These are phyloP conservation scores for Ampelomyces quisqualis DNA, from an alignment of 2,329 filamentous ascomycete species.

Conservation along the genomic window DNA sequence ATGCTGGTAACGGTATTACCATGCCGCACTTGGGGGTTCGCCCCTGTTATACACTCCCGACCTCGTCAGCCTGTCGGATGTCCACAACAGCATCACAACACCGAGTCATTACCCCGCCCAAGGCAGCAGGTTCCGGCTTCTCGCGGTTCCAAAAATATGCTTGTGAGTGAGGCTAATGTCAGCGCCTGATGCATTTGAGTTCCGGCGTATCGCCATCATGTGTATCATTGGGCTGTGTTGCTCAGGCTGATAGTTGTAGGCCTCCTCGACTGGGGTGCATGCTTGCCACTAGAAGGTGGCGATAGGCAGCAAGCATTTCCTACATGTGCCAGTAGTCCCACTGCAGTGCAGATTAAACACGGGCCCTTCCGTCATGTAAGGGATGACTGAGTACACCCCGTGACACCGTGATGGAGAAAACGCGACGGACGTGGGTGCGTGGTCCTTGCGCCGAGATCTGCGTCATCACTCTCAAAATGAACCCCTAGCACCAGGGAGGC, in stretches of 20 bases:
- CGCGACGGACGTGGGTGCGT: constrained; percentile 17
- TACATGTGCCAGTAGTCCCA: no score
- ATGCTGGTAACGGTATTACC: no score
- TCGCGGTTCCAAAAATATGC: constrained; percentile 12
- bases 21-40: not conserved
- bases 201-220: not conserved
- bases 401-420: constrained; percentile 17
- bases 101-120: constrained; percentile 12
- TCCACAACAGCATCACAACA: constrained; percentile 3
- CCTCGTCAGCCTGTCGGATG: constrained; percentile 5
- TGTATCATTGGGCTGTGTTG: not conserved
- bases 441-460: constrained; percentile 17
- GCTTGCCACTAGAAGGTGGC: no score
- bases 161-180: constrained; percentile 27
- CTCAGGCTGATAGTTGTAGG: constrained; percentile 3
- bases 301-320: no score
- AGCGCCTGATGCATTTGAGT: constrained; percentile 5
- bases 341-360: no score
- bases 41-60: constrained; percentile 13
- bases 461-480: constrained; percentile 32
- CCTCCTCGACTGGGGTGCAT: not conserved
- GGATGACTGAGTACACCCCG: no score
- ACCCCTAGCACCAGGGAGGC: no score
- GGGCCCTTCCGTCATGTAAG: no score
- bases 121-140: constrained; percentile 26